phyloP scores from a whole-genome alignment of 2,329 filamentous ascomycete genomes.

The Epichloe baconii region DNA sequence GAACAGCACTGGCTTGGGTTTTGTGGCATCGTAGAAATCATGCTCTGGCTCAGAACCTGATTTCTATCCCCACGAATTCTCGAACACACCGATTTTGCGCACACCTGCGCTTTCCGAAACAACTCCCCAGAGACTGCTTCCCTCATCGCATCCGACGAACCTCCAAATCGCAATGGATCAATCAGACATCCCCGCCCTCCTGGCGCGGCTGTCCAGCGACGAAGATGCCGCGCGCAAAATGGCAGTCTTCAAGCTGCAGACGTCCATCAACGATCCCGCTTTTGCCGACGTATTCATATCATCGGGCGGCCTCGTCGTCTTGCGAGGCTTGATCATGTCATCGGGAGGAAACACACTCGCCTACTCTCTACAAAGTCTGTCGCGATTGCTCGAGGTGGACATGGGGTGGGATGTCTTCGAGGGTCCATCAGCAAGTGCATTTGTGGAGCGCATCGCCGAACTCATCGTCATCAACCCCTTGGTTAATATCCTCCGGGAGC shows the following conservation, averaged over 20 bases:
- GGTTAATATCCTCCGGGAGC: conserved; percentile 95
- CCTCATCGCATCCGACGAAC: neutral
- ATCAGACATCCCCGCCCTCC: conserved; percentile 51
- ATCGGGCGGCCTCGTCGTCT: conserved; percentile 68
- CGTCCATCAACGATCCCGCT: conserved; percentile 85
- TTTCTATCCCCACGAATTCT: neutral
- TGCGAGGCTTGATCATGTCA: conserved; percentile 72
- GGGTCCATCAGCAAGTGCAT: conserved; percentile 45
- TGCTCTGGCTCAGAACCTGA: neutral
- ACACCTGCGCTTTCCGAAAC: neutral
- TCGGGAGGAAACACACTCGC: conserved; percentile 88
- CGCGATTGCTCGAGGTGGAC: conserved; percentile 80
- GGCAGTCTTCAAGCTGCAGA: conserved; percentile 97
- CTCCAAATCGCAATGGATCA: conserved; percentile 39
- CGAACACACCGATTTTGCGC: neutral
- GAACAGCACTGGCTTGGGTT: neutral
- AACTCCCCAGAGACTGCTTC: neutral
- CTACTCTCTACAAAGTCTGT: conserved; percentile 84
- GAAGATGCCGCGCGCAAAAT: conserved; percentile 94
- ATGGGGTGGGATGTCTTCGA: conserved; percentile 93
- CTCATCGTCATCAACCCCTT: conserved; percentile 89
- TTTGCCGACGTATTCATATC: conserved; percentile 95
- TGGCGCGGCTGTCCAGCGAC: conserved; percentile 51
- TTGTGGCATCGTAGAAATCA: neutral
- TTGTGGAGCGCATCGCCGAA: conserved; percentile 70